Evolutionary conservation across 176 grass and related monocot genomes (phyloP), one percentile per base, ranked within the genome.

Genomic region (Paspalum vaginatum): DNA sequence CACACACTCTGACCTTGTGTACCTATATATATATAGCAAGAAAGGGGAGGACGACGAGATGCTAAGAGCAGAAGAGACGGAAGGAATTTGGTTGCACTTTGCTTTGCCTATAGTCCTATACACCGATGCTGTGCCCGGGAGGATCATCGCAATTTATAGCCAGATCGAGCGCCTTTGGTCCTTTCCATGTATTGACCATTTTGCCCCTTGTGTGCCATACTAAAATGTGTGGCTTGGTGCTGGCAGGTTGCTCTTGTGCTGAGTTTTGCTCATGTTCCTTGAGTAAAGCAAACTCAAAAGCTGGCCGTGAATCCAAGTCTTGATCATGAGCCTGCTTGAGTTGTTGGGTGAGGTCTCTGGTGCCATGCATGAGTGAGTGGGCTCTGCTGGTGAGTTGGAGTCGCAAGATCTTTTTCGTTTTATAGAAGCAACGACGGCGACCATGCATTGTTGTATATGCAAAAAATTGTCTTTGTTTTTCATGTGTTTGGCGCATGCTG

Each of bases 211-310:
- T 55, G 21, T 38, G 22, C 13, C 14, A 5, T 17, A 11, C 50
- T 25, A 32, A n/a, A n/a, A 22, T 57, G 32, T 68, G 32, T 25
- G 64, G 20, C 42, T 54, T 47, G 47, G 68, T 25, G 56, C 43
- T 50, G 40, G 43, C 4, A 73, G 54, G 68, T 86, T 14, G 66
- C 20, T 60, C 64, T 43, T 70, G 41, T 49, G 43, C 7, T 62
- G 79, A 75, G n/a, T 75, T 26, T 43, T 71, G 70, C 9, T 74
- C 53, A 24, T 82, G 65, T 68, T 81, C 83, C 76, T 85, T 74
- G 85, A 91, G 92, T 94, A 89, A 94, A 94, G 86, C 88, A 80
- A 91, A 84, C 86, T 86, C 75, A 78, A 87, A 91, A 79, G 82
- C 76, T 88, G 91, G 85, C 83, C 83, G 74, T 93, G 72, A 77